Base-by-base conservation (phyloP, 768 basidiomycete genomes). In the Auriculariales sp. region DNA sequence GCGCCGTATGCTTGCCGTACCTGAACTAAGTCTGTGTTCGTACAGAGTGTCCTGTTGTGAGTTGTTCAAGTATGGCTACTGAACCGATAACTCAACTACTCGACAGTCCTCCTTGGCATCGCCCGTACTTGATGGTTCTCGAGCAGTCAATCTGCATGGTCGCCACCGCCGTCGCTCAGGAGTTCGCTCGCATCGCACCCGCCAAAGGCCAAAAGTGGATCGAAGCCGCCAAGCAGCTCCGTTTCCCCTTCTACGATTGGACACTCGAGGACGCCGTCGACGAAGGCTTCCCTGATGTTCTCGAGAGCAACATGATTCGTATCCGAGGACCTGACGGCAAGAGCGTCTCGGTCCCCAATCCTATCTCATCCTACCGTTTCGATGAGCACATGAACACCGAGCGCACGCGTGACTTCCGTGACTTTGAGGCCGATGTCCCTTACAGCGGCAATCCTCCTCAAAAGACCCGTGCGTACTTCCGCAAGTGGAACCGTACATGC, bases 271-370 rank as follows among this genome's bases (percentile, higher is more conserved):
- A 25, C 24, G 31, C 34, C 24, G 17, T 36, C 22, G 31, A 29
- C 34, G 49, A 49, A 15, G 49, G 49, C 3, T 39, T 49, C 24
- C 49, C 49, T 27, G 7, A 27, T 3, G 17, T 49, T 29, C 7
- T 36, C 35, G 22, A 36, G n/a, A 5, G 5, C n/a, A 5, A 7
- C 14, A 36, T 19, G 7, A 17, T 36, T 19, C 35, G 5, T n/a
- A 36, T 36, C 35, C 15, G 58, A 36, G 54, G 44, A 28, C 45
- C 55, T 30, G 24, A 28, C 0, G 60, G 59, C 45, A 57, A 50
- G 34, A 62, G 61, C 44, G 61, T 63, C 19, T 61, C 49, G 24
- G 46, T 53, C n/a, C 60, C 61, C 27, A 51, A 31, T 19, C 61
- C 61, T 32, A 31, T 63, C 61, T 32, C 58, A 62, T 54, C 58